Conservation (phyloP, 805 yeast species). For the Ogataea polymorpha region DNA sequence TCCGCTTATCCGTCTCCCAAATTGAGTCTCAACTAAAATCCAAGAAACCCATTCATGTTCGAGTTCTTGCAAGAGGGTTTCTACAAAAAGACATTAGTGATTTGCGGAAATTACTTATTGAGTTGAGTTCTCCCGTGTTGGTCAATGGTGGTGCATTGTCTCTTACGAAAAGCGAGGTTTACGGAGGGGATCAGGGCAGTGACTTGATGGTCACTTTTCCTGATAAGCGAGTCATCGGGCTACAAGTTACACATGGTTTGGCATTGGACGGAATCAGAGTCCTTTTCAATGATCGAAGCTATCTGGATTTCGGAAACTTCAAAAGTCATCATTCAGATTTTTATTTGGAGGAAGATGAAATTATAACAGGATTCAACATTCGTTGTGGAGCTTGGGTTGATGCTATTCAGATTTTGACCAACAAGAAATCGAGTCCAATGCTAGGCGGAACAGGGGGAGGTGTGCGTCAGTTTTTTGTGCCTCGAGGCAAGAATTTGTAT, state of each 20-base stretch:
- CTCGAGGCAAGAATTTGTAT: conserved; percentile 55
- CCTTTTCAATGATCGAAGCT: conserved; percentile 29
- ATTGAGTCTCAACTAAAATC: conserved; percentile 1
- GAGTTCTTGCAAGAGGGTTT: conserved; percentile 58
- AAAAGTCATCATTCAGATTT: conserved; percentile 55
- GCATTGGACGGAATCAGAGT: conserved; percentile 83
- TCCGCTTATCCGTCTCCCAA: conserved; percentile 2
- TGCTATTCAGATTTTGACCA: conserved; percentile 72
- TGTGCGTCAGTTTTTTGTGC: conserved; percentile 55
- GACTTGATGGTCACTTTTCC: conserved; percentile 18
- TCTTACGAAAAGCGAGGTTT: conserved; percentile 21
- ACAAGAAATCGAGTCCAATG: conserved; percentile 52
- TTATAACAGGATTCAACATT: conserved; percentile 54
- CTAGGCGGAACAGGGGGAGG: conserved; percentile 72
- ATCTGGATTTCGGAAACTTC: conserved; percentile 47
- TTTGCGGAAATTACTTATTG: conserved; percentile 36
- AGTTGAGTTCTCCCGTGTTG: conserved; percentile 15
- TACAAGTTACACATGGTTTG: conserved; percentile 68
- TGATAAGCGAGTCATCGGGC: conserved; percentile 35
- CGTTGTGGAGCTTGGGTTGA: conserved; percentile 89
- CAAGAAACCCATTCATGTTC: conserved; percentile 42
- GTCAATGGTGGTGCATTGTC: conserved; percentile 16
- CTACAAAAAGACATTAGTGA: conserved; percentile 53
- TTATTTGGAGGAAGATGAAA: conserved; percentile 54
- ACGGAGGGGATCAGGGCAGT: conserved; percentile 24